These are phyloP conservation scores for Penicillium paradoxum DNA, from an alignment of 495 filamentous ascomycete species.

Conservation along the genomic window DNA sequence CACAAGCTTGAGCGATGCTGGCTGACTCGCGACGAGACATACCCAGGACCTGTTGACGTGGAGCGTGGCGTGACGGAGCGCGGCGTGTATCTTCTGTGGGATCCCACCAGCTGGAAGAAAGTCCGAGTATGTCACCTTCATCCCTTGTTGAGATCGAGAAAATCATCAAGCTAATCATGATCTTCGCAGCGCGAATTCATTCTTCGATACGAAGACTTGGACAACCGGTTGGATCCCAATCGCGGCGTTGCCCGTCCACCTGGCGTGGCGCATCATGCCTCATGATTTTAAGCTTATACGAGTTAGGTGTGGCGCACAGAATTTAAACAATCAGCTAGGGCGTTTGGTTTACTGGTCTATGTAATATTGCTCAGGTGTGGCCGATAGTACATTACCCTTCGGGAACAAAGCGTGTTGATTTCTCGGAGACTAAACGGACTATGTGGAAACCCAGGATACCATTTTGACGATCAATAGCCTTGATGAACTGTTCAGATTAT, in stretches of 20 bases:
- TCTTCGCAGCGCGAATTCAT: slow-evolving; percentile 64
- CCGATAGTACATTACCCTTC: slow-evolving; percentile 25
- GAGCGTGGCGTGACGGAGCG: slow-evolving; percentile 64
- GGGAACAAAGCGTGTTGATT: slow-evolving; percentile 27
- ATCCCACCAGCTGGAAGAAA: slow-evolving; percentile 77
- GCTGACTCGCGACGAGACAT: slow-evolving; percentile 81
- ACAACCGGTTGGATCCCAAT: slow-evolving; percentile 49
- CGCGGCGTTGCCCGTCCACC: slow-evolving; percentile 31
- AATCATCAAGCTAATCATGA: background rate
- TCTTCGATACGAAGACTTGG: slow-evolving; percentile 72
- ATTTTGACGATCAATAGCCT: slow-evolving; percentile 25
- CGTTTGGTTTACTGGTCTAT: slow-evolving; percentile 35
- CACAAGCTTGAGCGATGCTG: slow-evolving; percentile 85
- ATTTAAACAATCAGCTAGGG: slow-evolving; percentile 29
- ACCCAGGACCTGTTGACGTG: slow-evolving; percentile 59
- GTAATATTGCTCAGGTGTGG: slow-evolving; percentile 24
- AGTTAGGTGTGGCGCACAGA: slow-evolving; percentile 5
- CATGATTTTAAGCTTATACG: slow-evolving; percentile 27
- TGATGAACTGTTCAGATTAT: slow-evolving; percentile 16
- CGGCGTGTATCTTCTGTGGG: slow-evolving; percentile 87
- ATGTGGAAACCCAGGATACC: slow-evolving; percentile 26
- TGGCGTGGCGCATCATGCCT: slow-evolving; percentile 37
- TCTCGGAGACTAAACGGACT: slow-evolving; percentile 23
- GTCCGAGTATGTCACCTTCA: slow-evolving; percentile 57
- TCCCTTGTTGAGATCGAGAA: background rate